Base-by-base conservation (phyloP, 768 basidiomycete genomes). In the Lentinula sp. region DNA sequence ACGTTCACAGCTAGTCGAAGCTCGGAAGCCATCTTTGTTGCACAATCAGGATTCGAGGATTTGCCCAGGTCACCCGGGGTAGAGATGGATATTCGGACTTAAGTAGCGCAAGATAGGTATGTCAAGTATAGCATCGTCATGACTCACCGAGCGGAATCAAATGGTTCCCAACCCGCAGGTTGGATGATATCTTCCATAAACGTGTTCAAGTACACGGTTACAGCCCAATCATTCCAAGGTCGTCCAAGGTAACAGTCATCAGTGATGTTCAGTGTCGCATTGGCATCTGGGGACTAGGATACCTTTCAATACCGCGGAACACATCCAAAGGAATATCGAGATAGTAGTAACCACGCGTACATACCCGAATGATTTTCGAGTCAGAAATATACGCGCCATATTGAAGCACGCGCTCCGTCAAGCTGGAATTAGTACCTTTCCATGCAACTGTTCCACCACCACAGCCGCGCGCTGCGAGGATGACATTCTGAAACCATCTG, bases 361-460 rank as follows among this genome's bases (percentile, higher is more conserved):
- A 57, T 66, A 83, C 85, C 40, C 84, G 76, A 13, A 84, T 84
- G 59, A 87, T 81, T 2, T 67, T 73, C 0, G 85, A 84, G 63
- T 84, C 70, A 0, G 78, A 68, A 10, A 87, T 80, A 66, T 84
- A 86, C 6, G 81, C 82, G 1, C 84, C 84, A 61, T 83, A 84
- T 5, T 76, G 75, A 1, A 73, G 74, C 7, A 75, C 81, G 15
- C 78, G 78, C 64, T 80, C 77, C 0, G 80, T 79, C 42, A 79
- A 70, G 28, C 55, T 56, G 7, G 23, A 28, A 66, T 84, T 82
- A 3, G 78, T 80, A 3, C 86, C 85, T 58, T 78, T 80, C 86
- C 86, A 88, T 0, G 86, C 87, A 9, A 80, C 80, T 15, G 88
- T 76, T 0, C 84, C 85, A 2, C 87, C 87, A 0, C 86, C 86